phyloP scores from a whole-genome alignment of 805 yeast genomes.

The Saccharomycopsis fermentans region DNA sequence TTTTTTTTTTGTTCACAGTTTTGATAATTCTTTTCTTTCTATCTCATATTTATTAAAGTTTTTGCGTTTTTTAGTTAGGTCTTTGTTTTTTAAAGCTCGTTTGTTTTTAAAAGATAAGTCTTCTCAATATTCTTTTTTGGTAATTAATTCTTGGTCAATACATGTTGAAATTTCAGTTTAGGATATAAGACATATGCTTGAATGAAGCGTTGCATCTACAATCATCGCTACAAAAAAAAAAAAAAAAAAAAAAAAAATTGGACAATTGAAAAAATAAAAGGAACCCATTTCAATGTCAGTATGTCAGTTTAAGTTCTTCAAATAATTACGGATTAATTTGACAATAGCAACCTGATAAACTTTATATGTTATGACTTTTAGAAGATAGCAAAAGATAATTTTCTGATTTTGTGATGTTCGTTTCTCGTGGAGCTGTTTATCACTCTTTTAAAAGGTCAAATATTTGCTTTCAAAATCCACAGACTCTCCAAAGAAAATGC shows the following conservation, averaged over 20 bases:
- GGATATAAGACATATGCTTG: not conserved
- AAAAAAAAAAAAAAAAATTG: not conserved
- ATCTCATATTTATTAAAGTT: not conserved
- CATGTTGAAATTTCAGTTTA: not conserved
- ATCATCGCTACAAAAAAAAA: not conserved
- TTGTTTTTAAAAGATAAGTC: not conserved
- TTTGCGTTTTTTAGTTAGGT: too few relatives aligned
- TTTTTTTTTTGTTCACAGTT: too few relatives aligned
- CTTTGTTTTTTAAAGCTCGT: too few relatives aligned
- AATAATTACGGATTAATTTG: not conserved
- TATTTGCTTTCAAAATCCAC: not conserved
- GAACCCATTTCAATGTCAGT: not conserved
- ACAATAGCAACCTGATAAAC: not conserved
- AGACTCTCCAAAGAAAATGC: not conserved
- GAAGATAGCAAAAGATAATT: not conserved
- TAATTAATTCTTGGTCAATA: not conserved
- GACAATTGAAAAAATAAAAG: not conserved
- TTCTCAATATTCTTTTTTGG: not conserved
- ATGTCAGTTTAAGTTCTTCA: not conserved
- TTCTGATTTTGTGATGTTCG: not conserved
- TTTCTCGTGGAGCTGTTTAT: not conserved
- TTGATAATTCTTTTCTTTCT: too few relatives aligned
- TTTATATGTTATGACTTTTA: not conserved
- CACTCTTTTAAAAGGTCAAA: not conserved
- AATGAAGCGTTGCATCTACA: not conserved